These are phyloP conservation scores for Sporobolomyces roseus DNA, from an alignment of 768 basidiomycete species.

Conservation along the genomic window DNA sequence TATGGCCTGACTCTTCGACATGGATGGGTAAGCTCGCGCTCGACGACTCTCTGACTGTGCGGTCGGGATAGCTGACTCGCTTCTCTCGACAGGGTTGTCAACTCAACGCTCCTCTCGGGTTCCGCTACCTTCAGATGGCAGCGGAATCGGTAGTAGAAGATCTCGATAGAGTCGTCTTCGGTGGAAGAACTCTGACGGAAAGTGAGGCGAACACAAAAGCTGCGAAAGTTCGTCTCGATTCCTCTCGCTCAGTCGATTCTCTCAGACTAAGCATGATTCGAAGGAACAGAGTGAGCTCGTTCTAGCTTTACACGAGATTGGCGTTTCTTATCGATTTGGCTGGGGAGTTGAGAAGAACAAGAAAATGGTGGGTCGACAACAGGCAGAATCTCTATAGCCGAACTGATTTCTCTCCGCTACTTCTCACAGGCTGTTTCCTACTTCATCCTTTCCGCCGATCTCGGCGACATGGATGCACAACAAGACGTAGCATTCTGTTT, in stretches of 20 bases:
- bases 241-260: not conserved
- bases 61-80: not conserved
- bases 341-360: constrained; percentile 85
- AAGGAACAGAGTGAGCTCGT: constrained; percentile 66
- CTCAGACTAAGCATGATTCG: not conserved
- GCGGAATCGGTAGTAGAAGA: constrained; percentile 76
- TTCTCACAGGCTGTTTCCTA: constrained; percentile 52
- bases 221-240: constrained; percentile 54
- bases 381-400: constrained; percentile 53
- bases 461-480: constrained; percentile 84
- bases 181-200: constrained; percentile 45
- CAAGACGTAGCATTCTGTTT: constrained; percentile 78
- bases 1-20: constrained; percentile 79
- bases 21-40: constrained; percentile 68
- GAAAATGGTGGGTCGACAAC: constrained; percentile 61
- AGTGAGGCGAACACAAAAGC: constrained; percentile 54
- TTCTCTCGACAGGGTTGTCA: constrained; percentile 45
- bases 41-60: no score
- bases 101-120: constrained; percentile 72
- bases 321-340: constrained; percentile 85
- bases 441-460: constrained; percentile 72
- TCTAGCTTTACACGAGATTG: constrained; percentile 85
- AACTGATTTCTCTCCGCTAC: not conserved
- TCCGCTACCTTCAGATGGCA: constrained; percentile 75
- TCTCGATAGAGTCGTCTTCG: constrained; percentile 62